Base-by-base conservation (phyloP, 2,329 filamentous ascomycete genomes). In the Xylaria sp. region DNA sequence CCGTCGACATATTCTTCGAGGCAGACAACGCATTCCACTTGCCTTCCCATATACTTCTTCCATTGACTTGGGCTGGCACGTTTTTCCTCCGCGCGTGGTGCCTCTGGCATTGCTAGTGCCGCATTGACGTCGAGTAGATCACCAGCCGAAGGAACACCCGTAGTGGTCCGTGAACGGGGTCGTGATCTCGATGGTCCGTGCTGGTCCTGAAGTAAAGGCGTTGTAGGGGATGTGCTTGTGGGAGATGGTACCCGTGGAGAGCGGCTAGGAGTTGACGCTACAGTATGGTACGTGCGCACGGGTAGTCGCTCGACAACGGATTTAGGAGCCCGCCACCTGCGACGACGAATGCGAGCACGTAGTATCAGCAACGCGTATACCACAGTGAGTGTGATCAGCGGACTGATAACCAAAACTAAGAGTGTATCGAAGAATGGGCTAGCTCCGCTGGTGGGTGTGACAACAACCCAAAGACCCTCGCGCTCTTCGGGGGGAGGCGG, bases 291-390 rank as follows among this genome's bases (percentile, higher is more conserved):
- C 0, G 94, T 98, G 67, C 95, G 90, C 14, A 99, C 94, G 1
- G 96, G 96, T n/a, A 99, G 86, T 67, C 92, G 90, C 74, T 98
- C 94, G 19, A 99, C 94, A 0, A 99, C 90, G 0, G 93, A 97
- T 80, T 99, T 99, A 4, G 96, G 96, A n/a, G 96, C 96, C 75
- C 96, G 89, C 95, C 96, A 99, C 74, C 95, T 88, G 71, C 95
- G 88, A 68, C 95, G 88, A 59, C 95, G 90, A 73, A 98, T 97
- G 68, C 94, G 91, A 55, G 94, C 94, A 63, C 96, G 91, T 45
- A 98, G 84, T 48, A 98, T 87, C 4, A 98, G 85, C 11, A 98
- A 85, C 12, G 93, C 92, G 77, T 98, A 98, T 1, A 99, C 95
- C 4, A 98, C 90, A 3, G 93, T 97, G 75, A 99, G 82, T 0